Conservation (phyloP, 345 rosid genomes). For the Eucalyptus regnans region DNA sequence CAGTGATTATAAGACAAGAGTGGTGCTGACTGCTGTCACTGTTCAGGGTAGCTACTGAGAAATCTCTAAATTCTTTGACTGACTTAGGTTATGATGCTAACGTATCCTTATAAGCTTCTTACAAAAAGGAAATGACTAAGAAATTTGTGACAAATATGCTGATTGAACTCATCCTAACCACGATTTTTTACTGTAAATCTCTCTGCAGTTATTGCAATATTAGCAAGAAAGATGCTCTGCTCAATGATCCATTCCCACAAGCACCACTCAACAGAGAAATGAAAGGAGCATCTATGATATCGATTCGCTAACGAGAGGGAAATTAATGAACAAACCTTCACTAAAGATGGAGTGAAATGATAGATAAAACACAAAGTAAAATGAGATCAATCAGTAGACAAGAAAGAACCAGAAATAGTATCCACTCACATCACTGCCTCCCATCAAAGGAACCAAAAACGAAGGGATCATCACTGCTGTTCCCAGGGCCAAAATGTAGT, state of each 20-base stretch:
- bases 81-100: background rate
- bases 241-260: background rate
- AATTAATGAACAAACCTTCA: background rate
- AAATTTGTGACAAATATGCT: background rate
- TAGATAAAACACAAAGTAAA: background rate
- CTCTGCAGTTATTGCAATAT: background rate
- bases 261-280: background rate
- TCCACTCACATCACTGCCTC: conserved; percentile 71
- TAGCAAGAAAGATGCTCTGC: background rate
- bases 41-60: background rate
- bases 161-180: background rate
- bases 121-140: background rate
- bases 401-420: background rate
- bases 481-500: conserved; percentile 90
- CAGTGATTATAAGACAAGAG: background rate
- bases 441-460: conserved; percentile 95
- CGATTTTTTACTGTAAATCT: background rate
- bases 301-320: background rate
- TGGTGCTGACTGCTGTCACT: background rate
- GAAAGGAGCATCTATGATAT: background rate
- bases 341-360: background rate
- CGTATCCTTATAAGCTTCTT: background rate
- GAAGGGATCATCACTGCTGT: conserved; percentile 99
- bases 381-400: background rate
- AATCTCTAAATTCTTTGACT: background rate